Evolutionary conservation across 768 basidiomycete genomes (phyloP), one percentile per base, ranked within the genome.

Genomic region (Chalciporus piperatus): DNA sequence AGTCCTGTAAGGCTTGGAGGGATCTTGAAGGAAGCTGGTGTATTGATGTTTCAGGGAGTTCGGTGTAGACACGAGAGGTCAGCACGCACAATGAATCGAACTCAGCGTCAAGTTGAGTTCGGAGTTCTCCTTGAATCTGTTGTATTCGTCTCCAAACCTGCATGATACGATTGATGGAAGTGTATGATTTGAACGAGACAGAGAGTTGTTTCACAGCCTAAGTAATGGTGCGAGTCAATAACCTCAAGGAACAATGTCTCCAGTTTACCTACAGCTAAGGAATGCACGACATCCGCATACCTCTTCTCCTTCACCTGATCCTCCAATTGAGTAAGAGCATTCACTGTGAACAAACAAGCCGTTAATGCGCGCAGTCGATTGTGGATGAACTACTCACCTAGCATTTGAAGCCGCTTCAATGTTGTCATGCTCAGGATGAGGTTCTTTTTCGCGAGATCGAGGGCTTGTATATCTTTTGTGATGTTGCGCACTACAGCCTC

Each of bases 401-500:
- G 78, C 92, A 97, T 97, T 65, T 93, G 92, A 63, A 98, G 74
- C 50, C 93, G 74, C 70, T 92, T 93, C 60, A 98, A 70, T 2
- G 85, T 86, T 6, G 89, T 95, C 83, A 98, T 94, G 60, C 89
- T 91, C 22, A 82, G 72, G 17, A 90, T 86, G 45, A 99, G 79
- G 63, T 98, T 97, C 72, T 85, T 87, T 79, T 98, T 98, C 16
- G 92, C 94, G 32, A 89, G 73, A 67, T 98, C 97, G 28, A 99
- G 77, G 5, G 88, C 82, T 66, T 98, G 95, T 43, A 99, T 98
- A 69, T 99, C 97, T 58, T 90, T 88, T 2, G 97, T 99, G 58
- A 98, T 97, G 59, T 92, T 85, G 47, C 89, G 80, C 22, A 98
- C 97, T 43, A 98, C 92, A 2, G 93, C 93, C 62, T 98, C 97